phyloP scores from a whole-genome alignment of 2,329 filamentous ascomycete genomes.

The Neofusicoccum parvum region DNA sequence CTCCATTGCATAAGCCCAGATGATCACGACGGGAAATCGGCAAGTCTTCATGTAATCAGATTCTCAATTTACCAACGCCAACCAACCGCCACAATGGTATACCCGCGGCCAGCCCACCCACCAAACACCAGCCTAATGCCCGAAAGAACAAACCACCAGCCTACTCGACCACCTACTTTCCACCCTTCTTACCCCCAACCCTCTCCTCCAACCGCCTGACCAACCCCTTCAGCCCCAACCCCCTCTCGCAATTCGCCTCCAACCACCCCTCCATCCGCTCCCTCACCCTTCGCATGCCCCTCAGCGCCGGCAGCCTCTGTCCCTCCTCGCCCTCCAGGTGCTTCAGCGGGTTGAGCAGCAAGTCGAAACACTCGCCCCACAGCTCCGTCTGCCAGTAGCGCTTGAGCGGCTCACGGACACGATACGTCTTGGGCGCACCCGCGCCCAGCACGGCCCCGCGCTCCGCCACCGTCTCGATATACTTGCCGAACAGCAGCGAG shows the following conservation, averaged over 20 bases:
- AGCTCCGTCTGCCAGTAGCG: conserved; percentile 96
- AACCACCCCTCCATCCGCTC: conserved; percentile 85
- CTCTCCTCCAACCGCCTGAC: conserved; percentile 64
- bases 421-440: conserved; percentile 67
- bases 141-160: neutral
- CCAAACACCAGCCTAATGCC: neutral
- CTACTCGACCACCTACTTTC: conserved; percentile 16
- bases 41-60: too few species aligned
- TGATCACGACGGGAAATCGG: too few species aligned
- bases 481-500: conserved; percentile 87
- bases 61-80: too few species aligned
- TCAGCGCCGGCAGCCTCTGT: conserved; percentile 70
- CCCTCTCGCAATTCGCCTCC: conserved; percentile 78
- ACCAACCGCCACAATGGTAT: too few species aligned
- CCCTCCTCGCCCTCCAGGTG: conserved; percentile 63
- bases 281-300: conserved; percentile 67
- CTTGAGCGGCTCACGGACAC: conserved; percentile 81
- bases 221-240: conserved; percentile 60
- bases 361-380: conserved; percentile 79
- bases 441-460: conserved; percentile 54
- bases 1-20: too few species aligned
- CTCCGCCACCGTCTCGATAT: conserved; percentile 74
- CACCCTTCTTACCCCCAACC: conserved; percentile 51
- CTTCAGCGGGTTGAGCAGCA: conserved; percentile 74
- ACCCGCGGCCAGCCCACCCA: neutral